Conservation (phyloP, 306 rosid species). For the Spatholobus suberectus region DNA sequence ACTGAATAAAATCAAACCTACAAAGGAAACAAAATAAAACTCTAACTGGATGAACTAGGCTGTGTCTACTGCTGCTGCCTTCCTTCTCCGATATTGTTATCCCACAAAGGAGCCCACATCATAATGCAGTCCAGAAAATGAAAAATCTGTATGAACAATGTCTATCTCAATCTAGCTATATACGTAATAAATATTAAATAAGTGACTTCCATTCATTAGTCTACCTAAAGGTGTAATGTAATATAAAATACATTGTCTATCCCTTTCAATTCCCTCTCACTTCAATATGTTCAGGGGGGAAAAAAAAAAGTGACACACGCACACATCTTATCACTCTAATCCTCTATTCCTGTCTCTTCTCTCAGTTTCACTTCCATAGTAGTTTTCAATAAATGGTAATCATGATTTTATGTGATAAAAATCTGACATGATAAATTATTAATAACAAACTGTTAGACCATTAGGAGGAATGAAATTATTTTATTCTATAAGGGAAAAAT, state of each 20-base stretch:
- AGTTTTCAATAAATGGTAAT: slow-evolving; percentile 23
- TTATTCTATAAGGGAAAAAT: neutral
- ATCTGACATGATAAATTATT: neutral
- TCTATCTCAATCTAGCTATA: slow-evolving; percentile 15
- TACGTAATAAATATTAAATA: neutral
- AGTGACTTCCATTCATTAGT: neutral
- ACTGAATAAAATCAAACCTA: neutral
- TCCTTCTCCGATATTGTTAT: neutral
- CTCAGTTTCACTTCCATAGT: neutral
- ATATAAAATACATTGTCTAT: neutral
- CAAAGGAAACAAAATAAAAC: neutral
- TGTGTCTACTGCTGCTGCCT: neutral
- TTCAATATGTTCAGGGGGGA: neutral
- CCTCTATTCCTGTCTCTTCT: neutral
- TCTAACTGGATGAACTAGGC: neutral
- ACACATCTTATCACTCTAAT: neutral
- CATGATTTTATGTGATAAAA: neutral
- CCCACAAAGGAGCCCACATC: neutral
- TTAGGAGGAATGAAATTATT: neutral
- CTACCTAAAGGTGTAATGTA: neutral
- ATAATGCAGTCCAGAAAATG: neutral
- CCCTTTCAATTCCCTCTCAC: neutral
- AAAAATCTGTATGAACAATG: neutral
- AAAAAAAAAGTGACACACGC: neutral
- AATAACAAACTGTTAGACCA: neutral